These are phyloP conservation scores for Candida chauliodis DNA, from an alignment of 805 yeast species.

Conservation along the genomic window DNA sequence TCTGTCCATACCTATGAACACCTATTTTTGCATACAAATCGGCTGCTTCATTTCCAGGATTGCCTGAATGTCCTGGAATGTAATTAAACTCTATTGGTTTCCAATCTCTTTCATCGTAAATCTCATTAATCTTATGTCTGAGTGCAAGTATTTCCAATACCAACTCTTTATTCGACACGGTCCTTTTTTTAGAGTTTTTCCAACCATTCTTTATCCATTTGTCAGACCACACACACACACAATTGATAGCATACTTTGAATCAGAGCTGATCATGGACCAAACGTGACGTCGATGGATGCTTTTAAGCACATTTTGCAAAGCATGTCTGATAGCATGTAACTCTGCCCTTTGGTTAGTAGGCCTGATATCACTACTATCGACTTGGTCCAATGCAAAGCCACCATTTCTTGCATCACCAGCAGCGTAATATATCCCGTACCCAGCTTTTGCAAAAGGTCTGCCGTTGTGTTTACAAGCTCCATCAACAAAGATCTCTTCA, in stretches of 20 bases:
- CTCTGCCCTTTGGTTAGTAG: conserved; percentile 83
- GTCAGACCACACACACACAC: conserved; percentile 53
- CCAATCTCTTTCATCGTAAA: conserved; percentile 30
- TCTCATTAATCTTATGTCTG: conserved; percentile 30
- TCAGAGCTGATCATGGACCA: conserved; percentile 58
- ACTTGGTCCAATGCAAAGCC: conserved; percentile 44
- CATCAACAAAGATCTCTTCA: conserved; percentile 63
- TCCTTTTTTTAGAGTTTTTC: conserved; percentile 37
- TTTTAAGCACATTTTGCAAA: conserved; percentile 30
- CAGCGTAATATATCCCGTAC: conserved; percentile 72
- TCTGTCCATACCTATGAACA: conserved; percentile 28
- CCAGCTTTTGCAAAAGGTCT: conserved; percentile 46
- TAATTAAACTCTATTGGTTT: conserved; percentile 47
- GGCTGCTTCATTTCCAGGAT: conserved; percentile 71
- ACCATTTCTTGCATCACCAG: conserved; percentile 48
- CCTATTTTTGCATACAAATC: conserved; percentile 72
- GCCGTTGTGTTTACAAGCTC: conserved; percentile 68
- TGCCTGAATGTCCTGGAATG: conserved; percentile 72
- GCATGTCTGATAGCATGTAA: conserved; percentile 64
- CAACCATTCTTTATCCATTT: conserved; percentile 60
- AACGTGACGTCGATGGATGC: conserved; percentile 11
- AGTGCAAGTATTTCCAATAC: conserved; percentile 31
- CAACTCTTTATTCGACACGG: conserved; percentile 52
- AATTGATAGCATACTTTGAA: conserved; percentile 61
- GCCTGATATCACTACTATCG: conserved; percentile 21